Conservation (phyloP, 192 early-diverging fungal genomes). For the Mortierella hygrophila region DNA sequence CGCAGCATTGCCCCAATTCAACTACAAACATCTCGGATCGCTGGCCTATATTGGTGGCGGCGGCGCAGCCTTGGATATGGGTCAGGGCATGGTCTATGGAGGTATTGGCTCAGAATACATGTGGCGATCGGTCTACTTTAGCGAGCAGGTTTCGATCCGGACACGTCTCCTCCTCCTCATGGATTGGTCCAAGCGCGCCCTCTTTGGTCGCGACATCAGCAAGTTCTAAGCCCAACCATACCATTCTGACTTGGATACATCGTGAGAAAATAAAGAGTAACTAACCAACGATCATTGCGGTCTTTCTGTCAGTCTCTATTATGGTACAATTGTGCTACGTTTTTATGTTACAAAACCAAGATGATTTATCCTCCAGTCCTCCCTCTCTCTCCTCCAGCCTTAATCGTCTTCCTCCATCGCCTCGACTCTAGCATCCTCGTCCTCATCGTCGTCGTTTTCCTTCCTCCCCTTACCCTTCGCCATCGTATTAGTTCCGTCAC, state of each 20-base stretch:
- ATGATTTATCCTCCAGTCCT: not conserved
- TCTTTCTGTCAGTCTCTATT: not conserved
- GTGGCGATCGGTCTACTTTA: conserved; percentile 69
- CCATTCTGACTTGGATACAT: not conserved
- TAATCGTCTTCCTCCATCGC: not conserved
- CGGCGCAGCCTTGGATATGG: conserved; percentile 66
- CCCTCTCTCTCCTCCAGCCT: not conserved
- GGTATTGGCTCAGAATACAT: conserved; percentile 67
- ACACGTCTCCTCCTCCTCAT: conserved; percentile 52
- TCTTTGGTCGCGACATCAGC: conserved; percentile 64
- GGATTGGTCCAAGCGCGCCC: conserved; percentile 61
- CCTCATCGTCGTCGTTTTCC: not conserved
- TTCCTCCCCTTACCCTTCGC: conserved; percentile 6
- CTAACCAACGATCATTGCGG: not conserved
- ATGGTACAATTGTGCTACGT: conserved; percentile 3
- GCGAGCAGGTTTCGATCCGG: conserved; percentile 64
- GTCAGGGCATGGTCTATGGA: conserved; percentile 62
- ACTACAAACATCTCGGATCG: conserved; percentile 74
- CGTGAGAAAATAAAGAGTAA: not conserved
- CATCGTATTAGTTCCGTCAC: not conserved
- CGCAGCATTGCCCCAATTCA: conserved; percentile 65
- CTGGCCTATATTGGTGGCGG: conserved; percentile 79
- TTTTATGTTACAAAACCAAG: not conserved
- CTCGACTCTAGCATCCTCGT: not conserved
- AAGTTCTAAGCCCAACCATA: conserved; percentile 42